Evolutionary conservation across 129 eudicot genomes (phyloP).

Genomic region (Chrysanthemum seticuspe): DNA sequence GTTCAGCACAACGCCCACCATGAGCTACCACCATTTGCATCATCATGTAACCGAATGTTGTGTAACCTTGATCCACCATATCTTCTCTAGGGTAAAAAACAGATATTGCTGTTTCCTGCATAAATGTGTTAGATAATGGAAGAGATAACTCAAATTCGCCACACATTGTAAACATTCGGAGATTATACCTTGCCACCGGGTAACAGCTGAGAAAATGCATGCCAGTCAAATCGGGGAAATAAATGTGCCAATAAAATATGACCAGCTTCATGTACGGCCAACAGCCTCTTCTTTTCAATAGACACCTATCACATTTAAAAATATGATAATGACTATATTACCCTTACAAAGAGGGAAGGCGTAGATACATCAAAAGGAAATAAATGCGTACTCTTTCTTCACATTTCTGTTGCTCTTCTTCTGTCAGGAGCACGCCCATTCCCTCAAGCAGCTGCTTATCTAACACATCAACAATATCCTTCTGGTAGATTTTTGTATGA

Average conservation of each 20-base stretch:
- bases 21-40: slow-evolving; percentile 99
- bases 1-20: slow-evolving; percentile 99
- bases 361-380: slow-evolving; percentile 7
- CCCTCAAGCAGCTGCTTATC: slow-evolving; percentile 97
- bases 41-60: slow-evolving; percentile 90
- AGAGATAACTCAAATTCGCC: slow-evolving; percentile 7
- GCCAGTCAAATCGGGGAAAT: slow-evolving; percentile 94
- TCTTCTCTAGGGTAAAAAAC: slow-evolving; percentile 96
- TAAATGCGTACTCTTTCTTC: slow-evolving; percentile 69
- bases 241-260: slow-evolving; percentile 89
- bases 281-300: slow-evolving; percentile 69
- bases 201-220: slow-evolving; percentile 95
- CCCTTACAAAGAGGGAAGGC: slow-evolving; percentile 15
- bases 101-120: slow-evolving; percentile 94
- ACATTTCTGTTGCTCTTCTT: slow-evolving; percentile 88
- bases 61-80: slow-evolving; percentile 74
- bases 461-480: slow-evolving; percentile 86
- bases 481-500: slow-evolving; percentile 76
- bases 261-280: slow-evolving; percentile 99
- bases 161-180: neutral
- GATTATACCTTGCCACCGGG: slow-evolving; percentile 89
- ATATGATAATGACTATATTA: slow-evolving; percentile 15
- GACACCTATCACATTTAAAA: slow-evolving; percentile 50
- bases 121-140: slow-evolving; percentile 11
- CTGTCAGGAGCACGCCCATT: slow-evolving; percentile 95